Base-by-base conservation (phyloP, 768 basidiomycete genomes). In the Pulveroboletus frians region DNA sequence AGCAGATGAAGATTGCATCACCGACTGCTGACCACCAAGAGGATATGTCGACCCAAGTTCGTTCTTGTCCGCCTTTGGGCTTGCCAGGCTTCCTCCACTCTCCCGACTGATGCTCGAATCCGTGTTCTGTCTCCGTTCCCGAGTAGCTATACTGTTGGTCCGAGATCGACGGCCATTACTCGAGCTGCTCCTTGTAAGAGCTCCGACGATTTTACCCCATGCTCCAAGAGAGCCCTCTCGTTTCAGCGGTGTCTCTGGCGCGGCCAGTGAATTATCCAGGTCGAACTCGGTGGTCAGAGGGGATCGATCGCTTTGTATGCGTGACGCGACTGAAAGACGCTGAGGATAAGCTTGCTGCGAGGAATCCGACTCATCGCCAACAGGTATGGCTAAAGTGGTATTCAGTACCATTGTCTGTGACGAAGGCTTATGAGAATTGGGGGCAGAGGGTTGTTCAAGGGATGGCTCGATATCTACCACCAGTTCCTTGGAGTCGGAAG, bases 21-120 rank as follows among this genome's bases (percentile, higher is more conserved):
- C 63, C 17, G 70, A 73, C 56, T 81, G 80, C 73, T 81, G 78
- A 11, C 68, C 67, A 60, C 67, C 66, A 53, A 73, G 75, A 50
- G 72, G 72, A 51, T 67, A 68, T 41, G 68, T 64, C 17, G 61
- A 51, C 39, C 62, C 67, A 45, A 54, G 60, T 15, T 77, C 78
- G 29, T 66, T 70, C 61, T 76, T 78, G 59, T 84, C 84, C 20
- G 70, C 73, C 68, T 80, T 84, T 1, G 76, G 72, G 53, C 82
- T 84, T 3, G 76, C 79, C 32, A 84, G 66, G 62, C 87, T 89
- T 35, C 74, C 81, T 8, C 85, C 84, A 61, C 88, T 89, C 69
- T 89, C 86, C 37, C 85, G 75, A 59, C 83, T 87, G 43, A 85
- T 69, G 54, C 80, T 82, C 14, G 85, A 86, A 58, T 88, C 85